phyloP scores from a whole-genome alignment of 805 yeast genomes.

The Candida golubevii region DNA sequence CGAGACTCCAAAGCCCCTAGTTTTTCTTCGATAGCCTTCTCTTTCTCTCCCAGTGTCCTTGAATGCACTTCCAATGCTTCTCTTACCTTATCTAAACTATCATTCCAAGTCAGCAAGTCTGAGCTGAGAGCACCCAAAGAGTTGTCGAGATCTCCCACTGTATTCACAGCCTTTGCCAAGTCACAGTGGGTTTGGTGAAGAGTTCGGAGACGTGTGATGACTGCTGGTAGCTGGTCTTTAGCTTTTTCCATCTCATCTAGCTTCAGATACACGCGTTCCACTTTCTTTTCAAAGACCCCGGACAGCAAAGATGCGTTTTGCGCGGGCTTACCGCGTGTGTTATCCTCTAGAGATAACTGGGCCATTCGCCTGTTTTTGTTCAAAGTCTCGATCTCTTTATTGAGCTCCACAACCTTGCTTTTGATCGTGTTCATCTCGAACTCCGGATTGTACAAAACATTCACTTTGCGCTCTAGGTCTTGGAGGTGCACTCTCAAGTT shows the following conservation, averaged over 20 bases:
- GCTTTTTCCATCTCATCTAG: constrained; percentile 25
- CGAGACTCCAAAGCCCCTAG: constrained; percentile 4
- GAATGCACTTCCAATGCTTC: constrained; percentile 23
- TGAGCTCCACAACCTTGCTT: constrained; percentile 21
- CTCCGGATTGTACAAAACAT: constrained; percentile 34
- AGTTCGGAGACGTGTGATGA: constrained; percentile 27
- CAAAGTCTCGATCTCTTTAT: constrained; percentile 24
- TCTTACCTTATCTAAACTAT: constrained; percentile 20
- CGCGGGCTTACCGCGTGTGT: background rate
- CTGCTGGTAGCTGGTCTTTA: constrained; percentile 21
- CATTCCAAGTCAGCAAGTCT: constrained; percentile 32
- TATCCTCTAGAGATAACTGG: constrained; percentile 7
- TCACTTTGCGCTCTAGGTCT: constrained; percentile 31
- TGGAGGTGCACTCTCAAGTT: constrained; percentile 26
- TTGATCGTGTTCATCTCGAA: constrained; percentile 24
- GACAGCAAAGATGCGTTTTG: background rate
- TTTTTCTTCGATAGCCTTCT: constrained; percentile 7
- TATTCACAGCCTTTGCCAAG: constrained; percentile 24
- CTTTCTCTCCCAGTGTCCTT: constrained; percentile 15
- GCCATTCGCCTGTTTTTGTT: constrained; percentile 19
- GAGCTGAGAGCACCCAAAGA: constrained; percentile 20
- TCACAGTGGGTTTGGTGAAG: constrained; percentile 32
- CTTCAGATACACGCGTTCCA: constrained; percentile 23
- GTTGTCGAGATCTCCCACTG: constrained; percentile 25
- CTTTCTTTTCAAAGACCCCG: constrained; percentile 15